phyloP scores from a whole-genome alignment of 495 filamentous ascomycete genomes.

The Lasiosphaeriaceae sp. region DNA sequence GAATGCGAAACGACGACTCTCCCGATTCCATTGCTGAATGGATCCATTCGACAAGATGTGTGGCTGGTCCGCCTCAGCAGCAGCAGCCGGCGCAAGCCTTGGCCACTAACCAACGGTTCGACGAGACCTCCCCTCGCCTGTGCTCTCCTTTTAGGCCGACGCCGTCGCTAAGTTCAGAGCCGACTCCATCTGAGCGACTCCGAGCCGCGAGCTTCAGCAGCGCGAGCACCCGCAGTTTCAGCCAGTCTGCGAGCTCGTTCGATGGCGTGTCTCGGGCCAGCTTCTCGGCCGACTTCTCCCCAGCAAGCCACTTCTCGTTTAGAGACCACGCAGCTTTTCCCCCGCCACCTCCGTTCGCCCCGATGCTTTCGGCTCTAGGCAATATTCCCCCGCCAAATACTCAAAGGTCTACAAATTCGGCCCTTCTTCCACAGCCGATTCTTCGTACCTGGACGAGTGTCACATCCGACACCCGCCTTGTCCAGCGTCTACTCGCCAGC shows the following conservation, averaged over 20 bases:
- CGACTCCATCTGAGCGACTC: not conserved
- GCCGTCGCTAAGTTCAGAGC: not conserved
- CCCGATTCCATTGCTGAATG: constrained; percentile 27
- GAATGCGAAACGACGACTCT: constrained; percentile 23
- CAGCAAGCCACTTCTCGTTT: constrained; percentile 2
- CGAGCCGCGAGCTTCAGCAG: constrained; percentile 8
- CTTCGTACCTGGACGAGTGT: constrained; percentile 22
- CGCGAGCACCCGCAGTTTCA: constrained; percentile 3
- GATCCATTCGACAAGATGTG: constrained; percentile 18
- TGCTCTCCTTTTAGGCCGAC: not conserved
- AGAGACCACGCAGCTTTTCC: not conserved
- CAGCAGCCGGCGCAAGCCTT: not conserved
- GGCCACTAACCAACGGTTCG: not conserved
- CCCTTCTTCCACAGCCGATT: not conserved
- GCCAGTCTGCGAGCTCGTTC: constrained; percentile 2
- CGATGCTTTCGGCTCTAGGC: not conserved
- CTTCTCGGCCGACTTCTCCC: not conserved
- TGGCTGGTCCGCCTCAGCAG: not conserved
- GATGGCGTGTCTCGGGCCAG: constrained; percentile 5
- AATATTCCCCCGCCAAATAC: not conserved
- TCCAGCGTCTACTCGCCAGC: constrained; percentile 16
- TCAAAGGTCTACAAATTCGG: not conserved
- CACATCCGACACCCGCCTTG: constrained; percentile 16
- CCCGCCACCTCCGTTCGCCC: not conserved
- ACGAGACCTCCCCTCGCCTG: not conserved